A percentile compares a stretch with the other conserved stretches of the same genome.
Evolutionary conservation across 331 rosid species (phyloP).

Genomic region (Rosa hybrid): DNA sequence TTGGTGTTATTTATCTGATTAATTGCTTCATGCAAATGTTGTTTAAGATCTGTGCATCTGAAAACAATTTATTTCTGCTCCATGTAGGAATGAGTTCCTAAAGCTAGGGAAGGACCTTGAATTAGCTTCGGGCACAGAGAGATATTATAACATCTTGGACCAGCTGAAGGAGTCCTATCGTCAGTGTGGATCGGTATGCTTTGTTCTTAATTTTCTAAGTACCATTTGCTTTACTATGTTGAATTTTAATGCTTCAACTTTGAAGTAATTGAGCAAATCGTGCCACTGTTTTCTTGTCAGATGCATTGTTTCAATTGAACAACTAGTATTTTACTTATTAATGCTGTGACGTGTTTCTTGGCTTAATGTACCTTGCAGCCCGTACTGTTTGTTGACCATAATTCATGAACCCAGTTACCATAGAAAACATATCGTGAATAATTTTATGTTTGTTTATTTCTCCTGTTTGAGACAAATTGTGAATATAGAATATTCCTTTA

Average conservation of each 20-base stretch:
- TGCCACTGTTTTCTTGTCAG: background rate
- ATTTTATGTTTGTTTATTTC: too few relatives aligned
- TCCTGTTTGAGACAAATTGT: too few relatives aligned
- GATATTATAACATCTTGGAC: conserved; percentile 47
- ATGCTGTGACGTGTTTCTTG: background rate
- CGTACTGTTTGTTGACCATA: too few relatives aligned
- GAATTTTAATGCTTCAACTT: background rate
- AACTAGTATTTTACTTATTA: background rate
- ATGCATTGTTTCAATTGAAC: conserved; percentile 1
- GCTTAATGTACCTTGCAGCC: too few relatives aligned
- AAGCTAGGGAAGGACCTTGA: conserved; percentile 72
- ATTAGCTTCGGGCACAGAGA: conserved; percentile 56
- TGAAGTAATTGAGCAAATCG: conserved; percentile 1
- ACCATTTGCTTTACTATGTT: background rate
- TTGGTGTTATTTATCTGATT: background rate
- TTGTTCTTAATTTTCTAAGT: background rate
- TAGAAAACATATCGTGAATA: too few relatives aligned
- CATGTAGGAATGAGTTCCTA: conserved; percentile 64
- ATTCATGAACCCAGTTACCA: too few relatives aligned
- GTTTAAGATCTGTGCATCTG: conserved; percentile 15
- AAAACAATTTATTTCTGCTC: conserved; percentile 26
- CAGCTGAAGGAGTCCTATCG: conserved; percentile 74
- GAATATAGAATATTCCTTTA: too few relatives aligned
- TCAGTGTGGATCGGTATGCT: conserved; percentile 65
- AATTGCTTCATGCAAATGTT: conserved; percentile 13